Evolutionary conservation across 208 protist species (phyloP).

Genomic region (Crithidia mellificae): DNA sequence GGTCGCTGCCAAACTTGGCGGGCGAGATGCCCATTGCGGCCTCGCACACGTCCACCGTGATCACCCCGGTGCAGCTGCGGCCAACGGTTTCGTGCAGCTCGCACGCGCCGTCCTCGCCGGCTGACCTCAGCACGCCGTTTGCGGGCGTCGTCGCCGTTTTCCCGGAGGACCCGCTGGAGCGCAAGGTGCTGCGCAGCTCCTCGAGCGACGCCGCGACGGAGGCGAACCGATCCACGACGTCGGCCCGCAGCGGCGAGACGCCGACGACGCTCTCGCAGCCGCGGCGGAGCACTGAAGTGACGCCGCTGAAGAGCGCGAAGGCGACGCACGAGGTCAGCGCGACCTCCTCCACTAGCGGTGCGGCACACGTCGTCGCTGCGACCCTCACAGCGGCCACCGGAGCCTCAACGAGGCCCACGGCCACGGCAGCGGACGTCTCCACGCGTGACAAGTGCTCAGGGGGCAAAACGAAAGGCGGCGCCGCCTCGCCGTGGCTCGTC

Average conservation of each 20-base stretch:
- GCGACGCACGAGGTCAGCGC: no score
- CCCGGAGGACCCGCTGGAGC: slow-evolving; percentile 35
- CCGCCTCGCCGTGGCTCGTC: neutral
- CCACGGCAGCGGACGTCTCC: neutral
- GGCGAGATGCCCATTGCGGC: neutral
- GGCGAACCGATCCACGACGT: neutral
- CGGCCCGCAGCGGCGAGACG: neutral
- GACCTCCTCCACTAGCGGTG: no score
- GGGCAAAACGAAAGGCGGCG: neutral
- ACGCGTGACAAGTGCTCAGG: neutral
- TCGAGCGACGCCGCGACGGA: slow-evolving; percentile 9
- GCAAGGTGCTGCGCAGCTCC: slow-evolving; percentile 22
- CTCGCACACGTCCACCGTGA: slow-evolving; percentile 11
- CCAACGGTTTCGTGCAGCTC: slow-evolving; percentile 7
- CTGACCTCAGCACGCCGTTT: neutral
- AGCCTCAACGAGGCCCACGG: no score
- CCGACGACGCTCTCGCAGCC: slow-evolving; percentile 5
- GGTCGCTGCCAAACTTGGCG: slow-evolving; percentile 12
- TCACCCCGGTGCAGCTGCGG: slow-evolving; percentile 14
- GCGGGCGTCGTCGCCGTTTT: neutral
- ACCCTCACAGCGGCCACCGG: no score
- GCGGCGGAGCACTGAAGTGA: neutral
- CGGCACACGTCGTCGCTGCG: no score
- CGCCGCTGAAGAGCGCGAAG: neutral
- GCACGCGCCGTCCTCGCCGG: neutral